Conservation (phyloP, 1,284 basidiomycete species). For the Kalmanozyma brasiliensis region DNA sequence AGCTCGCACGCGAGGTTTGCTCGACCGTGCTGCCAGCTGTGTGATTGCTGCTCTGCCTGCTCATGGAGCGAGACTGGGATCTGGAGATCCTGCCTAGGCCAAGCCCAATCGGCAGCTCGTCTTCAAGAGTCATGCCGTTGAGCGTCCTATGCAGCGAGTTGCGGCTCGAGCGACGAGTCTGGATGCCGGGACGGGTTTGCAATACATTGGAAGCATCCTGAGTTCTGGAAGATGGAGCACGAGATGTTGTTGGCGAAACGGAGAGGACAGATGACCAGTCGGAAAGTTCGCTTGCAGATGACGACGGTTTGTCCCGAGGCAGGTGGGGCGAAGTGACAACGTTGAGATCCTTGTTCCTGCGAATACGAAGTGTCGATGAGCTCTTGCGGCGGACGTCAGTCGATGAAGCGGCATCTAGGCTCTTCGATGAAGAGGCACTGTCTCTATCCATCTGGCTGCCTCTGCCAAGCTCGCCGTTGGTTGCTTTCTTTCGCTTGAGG, state of each 20-base stretch:
- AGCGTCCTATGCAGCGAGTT: slow-evolving; percentile 34
- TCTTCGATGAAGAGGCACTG: neutral
- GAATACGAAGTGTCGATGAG: slow-evolving; percentile 5
- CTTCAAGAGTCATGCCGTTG: slow-evolving; percentile 43
- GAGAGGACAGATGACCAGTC: slow-evolving; percentile 47
- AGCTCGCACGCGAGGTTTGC: neutral
- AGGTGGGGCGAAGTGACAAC: slow-evolving; percentile 34
- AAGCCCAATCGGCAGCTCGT: slow-evolving; percentile 10
- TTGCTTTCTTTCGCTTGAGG: slow-evolving; percentile 46
- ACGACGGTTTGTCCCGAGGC: slow-evolving; percentile 30
- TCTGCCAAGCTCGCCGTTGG: slow-evolving; percentile 16
- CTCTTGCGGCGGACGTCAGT: neutral
- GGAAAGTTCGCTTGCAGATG: slow-evolving; percentile 41
- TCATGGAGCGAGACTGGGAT: slow-evolving; percentile 22
- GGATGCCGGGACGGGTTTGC: slow-evolving; percentile 12
- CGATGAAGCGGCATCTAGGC: slow-evolving; percentile 1
- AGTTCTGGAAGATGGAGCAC: slow-evolving; percentile 12
- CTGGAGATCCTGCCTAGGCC: slow-evolving; percentile 13
- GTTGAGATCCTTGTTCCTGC: slow-evolving; percentile 15
- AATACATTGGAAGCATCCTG: neutral
- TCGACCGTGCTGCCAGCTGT: slow-evolving; percentile 2
- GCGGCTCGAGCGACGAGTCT: slow-evolving; percentile 38
- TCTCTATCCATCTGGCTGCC: neutral
- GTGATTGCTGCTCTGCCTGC: slow-evolving; percentile 22
- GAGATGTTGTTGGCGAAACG: slow-evolving; percentile 33